phyloP scores from a whole-genome alignment of 768 basidiomycete genomes.

The Boletus tomentosulus region DNA sequence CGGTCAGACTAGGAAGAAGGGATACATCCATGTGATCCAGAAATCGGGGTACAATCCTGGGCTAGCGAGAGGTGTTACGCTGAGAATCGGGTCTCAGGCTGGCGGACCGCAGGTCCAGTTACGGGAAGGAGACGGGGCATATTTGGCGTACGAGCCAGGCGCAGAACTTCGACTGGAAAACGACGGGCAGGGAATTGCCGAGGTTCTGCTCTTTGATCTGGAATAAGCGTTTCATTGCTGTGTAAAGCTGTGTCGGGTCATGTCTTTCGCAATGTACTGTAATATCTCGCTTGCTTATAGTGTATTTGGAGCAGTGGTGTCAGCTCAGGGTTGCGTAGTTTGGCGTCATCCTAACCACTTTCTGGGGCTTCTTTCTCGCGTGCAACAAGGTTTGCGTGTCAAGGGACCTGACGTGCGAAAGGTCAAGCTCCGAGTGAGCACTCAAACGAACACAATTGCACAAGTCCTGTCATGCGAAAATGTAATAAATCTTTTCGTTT shows the following conservation, averaged over 20 bases:
- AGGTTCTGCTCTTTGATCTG: conserved; percentile 79
- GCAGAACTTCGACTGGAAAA: conserved; percentile 50
- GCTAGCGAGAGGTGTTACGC: conserved; percentile 49
- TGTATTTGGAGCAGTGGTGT: no score
- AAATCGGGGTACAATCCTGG: conserved; percentile 73
- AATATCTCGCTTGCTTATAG: not conserved
- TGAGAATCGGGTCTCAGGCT: conserved; percentile 47
- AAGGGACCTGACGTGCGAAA: not conserved
- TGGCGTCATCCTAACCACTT: not conserved
- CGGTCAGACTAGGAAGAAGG: conserved; percentile 43
- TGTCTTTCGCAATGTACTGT: not conserved
- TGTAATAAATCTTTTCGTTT: not conserved
- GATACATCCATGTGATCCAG: conserved; percentile 85
- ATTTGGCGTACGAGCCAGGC: conserved; percentile 47
- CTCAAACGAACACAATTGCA: not conserved
- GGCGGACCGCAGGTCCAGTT: conserved; percentile 47
- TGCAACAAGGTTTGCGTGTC: not conserved
- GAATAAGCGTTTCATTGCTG: conserved; percentile 34
- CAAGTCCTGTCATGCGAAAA: not conserved
- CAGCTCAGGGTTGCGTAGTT: not conserved
- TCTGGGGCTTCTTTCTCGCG: not conserved
- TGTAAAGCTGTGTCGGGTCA: not conserved
- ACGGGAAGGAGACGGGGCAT: conserved; percentile 86
- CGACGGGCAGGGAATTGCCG: conserved; percentile 59
- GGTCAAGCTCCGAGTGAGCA: not conserved